Conservation (phyloP, 345 rosid genomes). For the Abelmoschus esculentus region DNA sequence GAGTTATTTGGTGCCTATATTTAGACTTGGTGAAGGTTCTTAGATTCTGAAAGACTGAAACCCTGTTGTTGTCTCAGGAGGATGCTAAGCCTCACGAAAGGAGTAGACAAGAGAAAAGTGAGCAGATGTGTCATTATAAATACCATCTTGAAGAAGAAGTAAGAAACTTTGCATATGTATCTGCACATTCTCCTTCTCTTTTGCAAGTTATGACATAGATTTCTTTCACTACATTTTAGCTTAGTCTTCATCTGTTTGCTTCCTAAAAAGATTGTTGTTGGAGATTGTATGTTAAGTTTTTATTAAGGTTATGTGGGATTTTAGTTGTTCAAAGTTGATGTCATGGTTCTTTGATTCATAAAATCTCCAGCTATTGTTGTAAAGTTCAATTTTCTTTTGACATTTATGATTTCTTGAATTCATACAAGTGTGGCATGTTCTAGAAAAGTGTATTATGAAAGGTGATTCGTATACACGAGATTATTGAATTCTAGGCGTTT, state of each 20-base stretch:
- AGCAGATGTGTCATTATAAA: conserved; percentile 37
- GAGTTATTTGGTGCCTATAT: not conserved
- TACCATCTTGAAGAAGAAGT: conserved; percentile 85
- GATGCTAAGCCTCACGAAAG: conserved; percentile 28
- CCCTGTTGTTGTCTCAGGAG: conserved; percentile 21
- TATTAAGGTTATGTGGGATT: not conserved
- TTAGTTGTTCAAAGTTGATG: not conserved
- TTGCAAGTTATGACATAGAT: not conserved
- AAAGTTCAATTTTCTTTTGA: conserved; percentile 2
- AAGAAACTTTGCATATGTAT: conserved; percentile 22
- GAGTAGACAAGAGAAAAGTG: conserved; percentile 37
- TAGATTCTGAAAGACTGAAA: not conserved
- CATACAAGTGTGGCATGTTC: not conserved
- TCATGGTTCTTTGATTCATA: not conserved
- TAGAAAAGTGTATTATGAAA: not conserved
- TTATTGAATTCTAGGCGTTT: not conserved
- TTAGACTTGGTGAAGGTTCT: not conserved
- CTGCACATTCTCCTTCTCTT: not conserved
- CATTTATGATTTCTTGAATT: conserved; percentile 8
- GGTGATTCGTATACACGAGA: not conserved
- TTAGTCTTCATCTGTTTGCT: not conserved
- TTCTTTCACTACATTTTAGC: not conserved
- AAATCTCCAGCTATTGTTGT: not conserved
- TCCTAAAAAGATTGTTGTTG: not conserved
- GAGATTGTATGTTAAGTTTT: not conserved